Base-by-base conservation (phyloP, 345 rosid genomes). In the Acer campestre region DNA sequence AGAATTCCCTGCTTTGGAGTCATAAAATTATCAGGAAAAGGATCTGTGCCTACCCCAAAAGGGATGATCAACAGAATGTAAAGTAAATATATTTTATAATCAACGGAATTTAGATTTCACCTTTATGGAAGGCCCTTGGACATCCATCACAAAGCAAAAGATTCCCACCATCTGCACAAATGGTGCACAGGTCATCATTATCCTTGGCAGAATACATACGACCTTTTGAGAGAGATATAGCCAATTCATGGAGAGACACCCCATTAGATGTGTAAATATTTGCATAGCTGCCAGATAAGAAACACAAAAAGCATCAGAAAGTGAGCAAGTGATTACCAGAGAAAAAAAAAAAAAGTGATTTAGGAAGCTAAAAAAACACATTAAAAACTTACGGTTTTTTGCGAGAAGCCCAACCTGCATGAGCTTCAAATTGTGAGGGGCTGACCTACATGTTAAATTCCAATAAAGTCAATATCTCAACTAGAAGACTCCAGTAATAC, bases 351-450 rank as follows among this genome's bases (percentile, higher is more conserved):
- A 53, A 25, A 16, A 22, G 42, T 7, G 8, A 73, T 14, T 23
- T 12, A 31, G 1, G 38, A 70, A 66, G 38, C 44, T 22, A 7
- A 40, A 77, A 40, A 20, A 2, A 58, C 44, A 31, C 59, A 67
- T 66, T 22, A 42, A 68, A 59, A 56, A 85, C 94, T 89, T 83
- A 96, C 99, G 97, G 98, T 87, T 96, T 94, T 82, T 89, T 89
- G 74, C 98, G 97, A 61, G 99, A 87, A 77, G 97, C 90, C 97
- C 98, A 94, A 81, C 99, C 99, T 83, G 99, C 99, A 89, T 96
- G 99, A 83, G 92, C 95, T 89, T 96, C 99, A 81, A 96, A 96
- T 65, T 86, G 89, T 61, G 99, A 94, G 55, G 99, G 91, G 87
- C 99, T 96, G 83, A 96, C 94, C 99, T 96, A 91, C 81, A 76